Conservation (phyloP, 495 filamentous ascomycete genomes). For the Penicillium cinerascens region DNA sequence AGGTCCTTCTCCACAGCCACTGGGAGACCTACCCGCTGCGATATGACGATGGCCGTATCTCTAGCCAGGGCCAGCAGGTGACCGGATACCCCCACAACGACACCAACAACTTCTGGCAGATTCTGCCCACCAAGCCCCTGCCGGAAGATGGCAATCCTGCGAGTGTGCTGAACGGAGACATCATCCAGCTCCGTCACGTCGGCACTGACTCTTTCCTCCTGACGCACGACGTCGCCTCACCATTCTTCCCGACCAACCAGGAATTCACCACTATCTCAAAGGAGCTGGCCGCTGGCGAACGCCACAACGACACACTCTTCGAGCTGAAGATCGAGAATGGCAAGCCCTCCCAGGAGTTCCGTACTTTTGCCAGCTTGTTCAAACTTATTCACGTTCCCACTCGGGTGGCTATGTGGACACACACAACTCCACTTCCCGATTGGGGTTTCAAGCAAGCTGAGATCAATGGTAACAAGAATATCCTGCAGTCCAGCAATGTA, state of each 20-base stretch:
- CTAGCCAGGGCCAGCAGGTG: slow-evolving; percentile 95
- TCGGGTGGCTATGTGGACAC: slow-evolving; percentile 98
- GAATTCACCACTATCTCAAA: slow-evolving; percentile 85
- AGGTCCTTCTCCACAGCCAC: slow-evolving; percentile 93
- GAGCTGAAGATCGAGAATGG: slow-evolving; percentile 87
- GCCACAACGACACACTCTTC: slow-evolving; percentile 88
- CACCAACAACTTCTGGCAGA: slow-evolving; percentile 98
- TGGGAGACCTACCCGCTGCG: slow-evolving; percentile 82
- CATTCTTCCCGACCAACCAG: slow-evolving; percentile 95
- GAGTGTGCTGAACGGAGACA: slow-evolving; percentile 77
- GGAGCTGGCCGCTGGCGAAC: slow-evolving; percentile 70
- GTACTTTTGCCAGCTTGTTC: slow-evolving; percentile 85
- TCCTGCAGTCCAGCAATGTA: slow-evolving; percentile 82
- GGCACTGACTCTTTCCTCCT: slow-evolving; percentile 84
- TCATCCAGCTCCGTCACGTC: slow-evolving; percentile 83
- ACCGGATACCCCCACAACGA: slow-evolving; percentile 98
- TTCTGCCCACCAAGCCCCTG: slow-evolving; percentile 63
- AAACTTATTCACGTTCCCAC: slow-evolving; percentile 91
- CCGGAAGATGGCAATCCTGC: slow-evolving; percentile 50
- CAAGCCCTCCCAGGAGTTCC: slow-evolving; percentile 80
- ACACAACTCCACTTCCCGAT: slow-evolving; percentile 86
- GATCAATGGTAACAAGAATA: slow-evolving; percentile 99
- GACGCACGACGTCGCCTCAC: slow-evolving; percentile 98
- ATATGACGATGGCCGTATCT: slow-evolving; percentile 96
- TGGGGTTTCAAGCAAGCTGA: slow-evolving; percentile 97